These are phyloP conservation scores for Nicotiana benthamiana DNA, from an alignment of 257 asterid species.

Conservation along the genomic window DNA sequence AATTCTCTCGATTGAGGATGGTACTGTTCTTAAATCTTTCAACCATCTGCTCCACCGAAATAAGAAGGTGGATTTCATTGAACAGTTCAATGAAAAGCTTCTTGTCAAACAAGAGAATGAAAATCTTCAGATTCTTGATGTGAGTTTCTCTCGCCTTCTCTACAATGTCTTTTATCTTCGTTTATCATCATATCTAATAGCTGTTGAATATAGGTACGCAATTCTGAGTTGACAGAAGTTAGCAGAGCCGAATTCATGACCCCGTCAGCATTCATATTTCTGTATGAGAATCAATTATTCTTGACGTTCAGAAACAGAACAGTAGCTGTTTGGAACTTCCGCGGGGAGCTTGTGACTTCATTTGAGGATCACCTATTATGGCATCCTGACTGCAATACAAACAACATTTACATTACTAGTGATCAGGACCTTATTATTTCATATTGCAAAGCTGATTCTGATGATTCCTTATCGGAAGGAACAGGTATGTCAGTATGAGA, in stretches of 20 bases:
- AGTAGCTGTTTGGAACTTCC: conserved; percentile 96
- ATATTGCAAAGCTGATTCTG: conserved; percentile 78
- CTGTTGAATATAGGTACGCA: conserved; percentile 60
- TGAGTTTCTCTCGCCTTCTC: background rate
- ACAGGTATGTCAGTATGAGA: conserved; percentile 38
- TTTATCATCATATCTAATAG: background rate
- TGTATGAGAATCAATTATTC: conserved; percentile 89
- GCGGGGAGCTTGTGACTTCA: conserved; percentile 97
- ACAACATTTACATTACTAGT: conserved; percentile 91
- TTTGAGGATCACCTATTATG: conserved; percentile 92
- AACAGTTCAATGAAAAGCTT: conserved; percentile 71
- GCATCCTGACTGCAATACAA: conserved; percentile 98
- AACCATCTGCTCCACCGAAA: conserved; percentile 20
- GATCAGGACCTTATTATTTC: conserved; percentile 96
- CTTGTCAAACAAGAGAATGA: conserved; percentile 43
- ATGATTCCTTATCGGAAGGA: conserved; percentile 75
- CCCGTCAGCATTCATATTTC: conserved; percentile 92
- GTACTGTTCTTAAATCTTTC: conserved; percentile 51
- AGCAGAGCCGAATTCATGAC: conserved; percentile 92
- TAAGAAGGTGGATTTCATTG: conserved; percentile 21
- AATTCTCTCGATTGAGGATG: conserved; percentile 91
- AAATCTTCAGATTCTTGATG: conserved; percentile 23
- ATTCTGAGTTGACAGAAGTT: conserved; percentile 80
- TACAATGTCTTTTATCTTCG: background rate
- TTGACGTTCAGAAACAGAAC: conserved; percentile 88